These are phyloP conservation scores for Marsdenia floribunda DNA, from an alignment of 257 asterid species.

Conservation along the genomic window DNA sequence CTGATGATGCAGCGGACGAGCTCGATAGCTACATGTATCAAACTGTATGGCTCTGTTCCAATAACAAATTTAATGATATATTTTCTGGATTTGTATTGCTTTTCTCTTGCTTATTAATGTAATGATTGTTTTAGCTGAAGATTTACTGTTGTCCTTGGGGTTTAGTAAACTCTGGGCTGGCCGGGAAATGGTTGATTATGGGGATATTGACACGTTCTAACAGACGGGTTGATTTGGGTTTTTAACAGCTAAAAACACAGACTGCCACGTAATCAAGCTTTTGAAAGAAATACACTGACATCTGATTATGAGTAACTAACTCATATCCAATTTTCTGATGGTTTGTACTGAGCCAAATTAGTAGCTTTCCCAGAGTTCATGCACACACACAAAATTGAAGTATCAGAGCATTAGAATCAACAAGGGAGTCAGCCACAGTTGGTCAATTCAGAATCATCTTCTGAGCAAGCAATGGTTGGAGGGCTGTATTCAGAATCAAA, in stretches of 20 bases:
- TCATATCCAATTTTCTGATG: neutral
- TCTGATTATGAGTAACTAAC: neutral
- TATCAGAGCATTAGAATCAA: no score
- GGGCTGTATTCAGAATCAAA: no score
- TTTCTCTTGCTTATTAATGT: neutral
- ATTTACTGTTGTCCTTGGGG: neutral
- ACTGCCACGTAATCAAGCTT: neutral
- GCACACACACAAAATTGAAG: no score
- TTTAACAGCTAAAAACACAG: neutral
- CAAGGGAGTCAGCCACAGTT: neutral
- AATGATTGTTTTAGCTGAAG: neutral
- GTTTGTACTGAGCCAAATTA: neutral
- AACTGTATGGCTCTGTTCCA: slow-evolving; percentile 50
- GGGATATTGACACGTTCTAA: neutral
- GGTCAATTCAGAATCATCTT: neutral
- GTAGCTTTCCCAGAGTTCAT: neutral
- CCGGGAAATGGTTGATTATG: neutral
- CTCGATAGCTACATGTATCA: slow-evolving; percentile 99
- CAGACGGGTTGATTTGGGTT: no score
- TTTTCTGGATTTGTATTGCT: neutral
- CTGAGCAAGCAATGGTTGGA: neutral
- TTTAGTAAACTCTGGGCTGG: neutral
- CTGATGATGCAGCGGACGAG: slow-evolving; percentile 76
- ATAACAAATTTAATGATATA: neutral
- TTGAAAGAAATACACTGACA: neutral